Evolutionary conservation across 495 filamentous ascomycete species (phyloP), one percentile per base, ranked within the genome.

Genomic region (Usnea hakonensis): DNA sequence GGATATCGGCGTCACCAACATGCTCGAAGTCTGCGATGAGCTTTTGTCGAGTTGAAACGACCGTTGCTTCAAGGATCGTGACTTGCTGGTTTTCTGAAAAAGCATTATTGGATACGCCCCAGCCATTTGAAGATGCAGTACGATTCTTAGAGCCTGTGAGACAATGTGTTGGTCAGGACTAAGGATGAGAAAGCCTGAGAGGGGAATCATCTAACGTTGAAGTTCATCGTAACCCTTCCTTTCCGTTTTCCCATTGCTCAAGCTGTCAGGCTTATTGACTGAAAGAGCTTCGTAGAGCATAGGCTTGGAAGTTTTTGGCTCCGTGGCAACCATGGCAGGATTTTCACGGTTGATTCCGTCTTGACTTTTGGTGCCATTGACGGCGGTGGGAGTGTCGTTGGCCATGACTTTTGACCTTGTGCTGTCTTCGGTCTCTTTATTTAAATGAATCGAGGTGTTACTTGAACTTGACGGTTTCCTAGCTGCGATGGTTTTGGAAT

Each of bases 11-110:
- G 11, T 66, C 55, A 37, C 68, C 55, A 7, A 68, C 43, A 52
- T 60, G 23, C 23, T 57, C 62, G 8, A 68, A 62, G 11, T 64
- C 60, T 16, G 60, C 57, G n/a, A 64, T 33, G 5, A 65, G 52
- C 30, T 48, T 66, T 14, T 52, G 50, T 16, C 55, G 35, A 6
- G 67, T 60, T 46, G 53, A 43, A 16, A 41, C 37, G 32, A 70
- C 60, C 14, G 66, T 66, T 43, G 66, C 59, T 54, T 64, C 48
- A 23, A 69, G 55, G 14, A 67, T 28, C n/a, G 60, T 67, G 30
- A 68, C 38, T 19, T 67, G 64, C 41, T 67, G 59, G 23, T 68
- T 60, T 50, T 40, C 59, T 4, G 54, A 57, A 35, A 58, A 60
- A 6, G 41, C 19, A 23, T 52, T n/a, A 26, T 23, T 41, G 14